A percentile compares a stretch with the other conserved stretches of the same genome.
phyloP scores from a whole-genome alignment of 2,329 filamentous ascomycete species.

The Colletotrichum falcatum region DNA sequence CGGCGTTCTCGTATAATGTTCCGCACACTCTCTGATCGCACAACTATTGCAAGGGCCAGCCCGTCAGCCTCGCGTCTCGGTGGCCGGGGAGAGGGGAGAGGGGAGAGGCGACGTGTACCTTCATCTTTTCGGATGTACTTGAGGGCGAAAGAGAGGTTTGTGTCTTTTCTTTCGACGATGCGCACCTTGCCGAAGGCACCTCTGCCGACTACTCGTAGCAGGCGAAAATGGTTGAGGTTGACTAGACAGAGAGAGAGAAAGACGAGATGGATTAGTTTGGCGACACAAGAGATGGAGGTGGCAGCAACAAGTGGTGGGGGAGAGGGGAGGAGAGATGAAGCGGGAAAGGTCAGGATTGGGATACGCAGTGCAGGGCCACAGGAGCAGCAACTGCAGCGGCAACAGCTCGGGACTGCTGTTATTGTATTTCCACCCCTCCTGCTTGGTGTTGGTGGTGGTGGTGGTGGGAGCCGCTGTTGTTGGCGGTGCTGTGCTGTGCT shows the following conservation, averaged over 20 bases:
- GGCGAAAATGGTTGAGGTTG: conserved; percentile 96
- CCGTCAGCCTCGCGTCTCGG: conserved; percentile 6
- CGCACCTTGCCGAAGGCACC: conserved; percentile 98
- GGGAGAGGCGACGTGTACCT: conserved; percentile 65
- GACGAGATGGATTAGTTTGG: conserved; percentile 29
- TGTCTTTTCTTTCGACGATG: conserved; percentile 98
- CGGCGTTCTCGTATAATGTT: conserved; percentile 98
- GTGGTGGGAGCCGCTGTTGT: not conserved
- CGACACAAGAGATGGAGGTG: not conserved
- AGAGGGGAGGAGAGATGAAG: not conserved
- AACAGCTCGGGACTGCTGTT: not conserved
- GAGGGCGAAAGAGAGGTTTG: conserved; percentile 90
- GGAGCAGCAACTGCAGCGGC: conserved; percentile 2
- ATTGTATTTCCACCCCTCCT: not conserved
- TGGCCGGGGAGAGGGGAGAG: not conserved
- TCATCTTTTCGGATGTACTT: conserved; percentile 99
- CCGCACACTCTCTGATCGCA: conserved; percentile 95
- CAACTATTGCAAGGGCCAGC: conserved; percentile 68
- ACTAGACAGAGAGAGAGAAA: conserved; percentile 63
- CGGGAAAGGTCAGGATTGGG: not conserved
- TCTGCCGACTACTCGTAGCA: conserved; percentile 95
- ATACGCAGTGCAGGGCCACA: conserved; percentile 7
- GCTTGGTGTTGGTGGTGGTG: not conserved
- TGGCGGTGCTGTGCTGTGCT: not conserved
- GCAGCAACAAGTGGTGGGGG: not conserved